Conservation (phyloP, 23 red algal species). For the Gracilaria caudata region DNA sequence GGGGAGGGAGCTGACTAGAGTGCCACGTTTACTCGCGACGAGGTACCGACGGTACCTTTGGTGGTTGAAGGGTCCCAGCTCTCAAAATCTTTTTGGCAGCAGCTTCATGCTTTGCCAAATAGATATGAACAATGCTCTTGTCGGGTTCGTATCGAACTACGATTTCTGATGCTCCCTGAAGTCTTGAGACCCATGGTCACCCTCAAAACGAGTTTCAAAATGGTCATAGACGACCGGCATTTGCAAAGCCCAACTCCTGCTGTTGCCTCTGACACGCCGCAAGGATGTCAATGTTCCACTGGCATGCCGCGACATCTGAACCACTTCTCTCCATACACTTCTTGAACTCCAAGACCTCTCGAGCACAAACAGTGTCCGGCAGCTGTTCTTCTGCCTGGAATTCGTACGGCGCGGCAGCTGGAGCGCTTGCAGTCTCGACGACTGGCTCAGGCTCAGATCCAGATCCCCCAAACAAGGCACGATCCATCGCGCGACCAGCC, state of each 20-base stretch:
- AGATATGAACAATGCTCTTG: too few species aligned
- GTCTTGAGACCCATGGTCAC: neutral
- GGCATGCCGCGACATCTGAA: conserved; percentile 34
- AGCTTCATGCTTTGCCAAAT: too few species aligned
- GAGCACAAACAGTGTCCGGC: conserved; percentile 55
- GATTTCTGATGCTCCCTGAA: neutral
- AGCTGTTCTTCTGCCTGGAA: conserved; percentile 9
- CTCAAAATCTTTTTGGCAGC: too few species aligned
- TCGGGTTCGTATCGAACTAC: neutral
- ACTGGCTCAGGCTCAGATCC: conserved; percentile 27
- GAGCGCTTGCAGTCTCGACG: neutral
- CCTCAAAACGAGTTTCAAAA: neutral
- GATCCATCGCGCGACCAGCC: conserved; percentile 75
- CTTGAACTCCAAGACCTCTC: conserved; percentile 70
- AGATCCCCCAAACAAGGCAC: conserved; percentile 62
- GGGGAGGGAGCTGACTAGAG: too few species aligned
- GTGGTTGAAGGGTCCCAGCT: too few species aligned
- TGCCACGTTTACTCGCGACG: too few species aligned
- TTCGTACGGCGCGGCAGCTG: conserved; percentile 5
- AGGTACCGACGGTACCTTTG: too few species aligned
- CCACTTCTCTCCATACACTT: conserved; percentile 69
- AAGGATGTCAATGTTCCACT: conserved; percentile 74
- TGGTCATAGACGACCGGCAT: conserved; percentile 50
- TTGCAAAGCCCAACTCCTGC: conserved; percentile 52
- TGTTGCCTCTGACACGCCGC: conserved; percentile 67